phyloP scores from a whole-genome alignment of 169 alveolate species.

The Plasmodium gaboni region DNA sequence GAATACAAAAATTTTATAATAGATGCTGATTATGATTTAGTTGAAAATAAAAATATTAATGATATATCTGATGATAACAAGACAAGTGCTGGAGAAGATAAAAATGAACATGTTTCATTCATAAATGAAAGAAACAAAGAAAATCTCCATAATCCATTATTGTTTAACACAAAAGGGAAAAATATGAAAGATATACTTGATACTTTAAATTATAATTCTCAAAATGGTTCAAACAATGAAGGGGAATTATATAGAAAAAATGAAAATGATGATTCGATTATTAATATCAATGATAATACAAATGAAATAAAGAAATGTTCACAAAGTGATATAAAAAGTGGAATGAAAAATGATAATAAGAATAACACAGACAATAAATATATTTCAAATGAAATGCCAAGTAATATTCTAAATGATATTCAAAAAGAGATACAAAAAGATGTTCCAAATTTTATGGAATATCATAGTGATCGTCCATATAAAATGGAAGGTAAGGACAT shows the following conservation, averaged over 20 bases:
- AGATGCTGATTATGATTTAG: neutral
- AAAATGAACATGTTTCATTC: constrained; percentile 10
- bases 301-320: too few species aligned
- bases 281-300: too few species aligned
- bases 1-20: constrained; percentile 2
- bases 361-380: too few species aligned
- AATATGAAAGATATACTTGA: neutral
- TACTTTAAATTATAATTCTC: constrained; percentile 43
- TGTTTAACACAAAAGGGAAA: constrained; percentile 28
- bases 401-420: neutral
- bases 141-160: constrained; percentile 7
- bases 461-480: constrained; percentile 1
- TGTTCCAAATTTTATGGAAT: neutral
- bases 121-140: constrained; percentile 31
- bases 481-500: constrained; percentile 21
- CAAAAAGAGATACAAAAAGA: too few species aligned
- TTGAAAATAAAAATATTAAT: constrained; percentile 7
- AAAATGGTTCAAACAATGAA: constrained; percentile 20
- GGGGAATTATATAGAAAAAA: constrained; percentile 1
- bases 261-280: too few species aligned
- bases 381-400: constrained; percentile 12
- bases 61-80: constrained; percentile 8
- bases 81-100: neutral
- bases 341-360: too few species aligned
- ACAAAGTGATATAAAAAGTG: too few species aligned